These are phyloP conservation scores for Phytophthora cryptogea DNA, from an alignment of 352 stramenopile genomes.

Conservation along the genomic window DNA sequence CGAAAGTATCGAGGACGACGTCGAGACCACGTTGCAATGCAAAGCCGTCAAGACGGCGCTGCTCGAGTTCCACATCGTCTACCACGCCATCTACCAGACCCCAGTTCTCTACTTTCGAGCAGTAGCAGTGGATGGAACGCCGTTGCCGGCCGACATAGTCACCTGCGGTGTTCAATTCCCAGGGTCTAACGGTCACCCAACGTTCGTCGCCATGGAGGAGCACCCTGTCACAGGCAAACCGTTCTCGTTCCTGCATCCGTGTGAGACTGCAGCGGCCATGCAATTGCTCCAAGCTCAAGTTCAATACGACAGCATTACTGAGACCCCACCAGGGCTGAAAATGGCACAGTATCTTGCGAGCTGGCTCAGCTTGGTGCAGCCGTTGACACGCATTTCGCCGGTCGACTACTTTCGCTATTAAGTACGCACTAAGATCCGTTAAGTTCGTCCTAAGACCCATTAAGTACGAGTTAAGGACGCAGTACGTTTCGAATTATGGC, in stretches of 20 bases:
- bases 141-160: slow-evolving; percentile 23
- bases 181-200: slow-evolving; percentile 33
- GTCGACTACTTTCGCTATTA: slow-evolving; percentile 32
- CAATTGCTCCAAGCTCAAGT: slow-evolving; percentile 50
- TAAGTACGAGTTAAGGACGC: slow-evolving; percentile 12
- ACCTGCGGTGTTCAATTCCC: slow-evolving; percentile 38
- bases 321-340: background rate
- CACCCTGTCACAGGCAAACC: slow-evolving; percentile 70
- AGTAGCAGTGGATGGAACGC: slow-evolving; percentile 44
- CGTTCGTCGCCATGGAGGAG: slow-evolving; percentile 66
- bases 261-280: slow-evolving; percentile 75
- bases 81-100: slow-evolving; percentile 75
- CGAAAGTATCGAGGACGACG: slow-evolving; percentile 7
- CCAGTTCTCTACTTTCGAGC: slow-evolving; percentile 76
- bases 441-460: too few species aligned
- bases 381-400: slow-evolving; percentile 59
- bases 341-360: slow-evolving; percentile 53
- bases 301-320: background rate
- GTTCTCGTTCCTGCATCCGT: slow-evolving; percentile 80
- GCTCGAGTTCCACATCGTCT: slow-evolving; percentile 84
- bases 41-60: slow-evolving; percentile 35
- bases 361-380: slow-evolving; percentile 81
- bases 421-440: background rate
- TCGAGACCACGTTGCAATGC: background rate
- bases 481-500: background rate